Evolutionary conservation across 306 rosid genomes (phyloP).

Genomic region (Fragaria nilgerrensis): DNA sequence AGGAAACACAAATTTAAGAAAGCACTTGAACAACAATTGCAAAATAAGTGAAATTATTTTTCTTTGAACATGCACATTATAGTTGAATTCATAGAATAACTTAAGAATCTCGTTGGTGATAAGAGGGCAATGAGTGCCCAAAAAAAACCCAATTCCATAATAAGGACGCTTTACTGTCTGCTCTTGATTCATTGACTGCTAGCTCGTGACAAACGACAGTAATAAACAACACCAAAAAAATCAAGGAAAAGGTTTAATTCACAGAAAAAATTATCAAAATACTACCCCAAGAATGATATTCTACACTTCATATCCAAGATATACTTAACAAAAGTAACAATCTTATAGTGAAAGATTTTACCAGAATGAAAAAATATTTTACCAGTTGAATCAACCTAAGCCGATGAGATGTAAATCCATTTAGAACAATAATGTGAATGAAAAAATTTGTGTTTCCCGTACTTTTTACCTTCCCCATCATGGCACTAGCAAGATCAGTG

Average conservation of each 20-base stretch:
- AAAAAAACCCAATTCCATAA: no score
- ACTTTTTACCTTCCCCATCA: no score
- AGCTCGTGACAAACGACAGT: no score
- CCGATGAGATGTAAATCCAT: slow-evolving; percentile 81
- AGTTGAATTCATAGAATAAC: not conserved
- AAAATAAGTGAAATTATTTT: not conserved
- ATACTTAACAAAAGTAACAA: not conserved
- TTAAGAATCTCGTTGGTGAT: no score
- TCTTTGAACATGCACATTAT: not conserved
- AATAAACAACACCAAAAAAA: no score
- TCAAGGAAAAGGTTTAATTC: not conserved
- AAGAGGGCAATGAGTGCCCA: no score
- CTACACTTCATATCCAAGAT: slow-evolving; percentile 3
- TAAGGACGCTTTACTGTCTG: no score
- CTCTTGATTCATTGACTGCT: no score
- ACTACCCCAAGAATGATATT: not conserved
- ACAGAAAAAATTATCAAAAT: not conserved
- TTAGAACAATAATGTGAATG: slow-evolving; percentile 19
- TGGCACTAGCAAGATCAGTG: not conserved
- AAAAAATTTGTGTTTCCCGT: no score
- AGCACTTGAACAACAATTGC: not conserved
- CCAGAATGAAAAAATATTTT: slow-evolving; percentile 19
- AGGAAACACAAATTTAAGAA: not conserved
- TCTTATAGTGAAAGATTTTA: slow-evolving; percentile 14
- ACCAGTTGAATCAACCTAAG: slow-evolving; percentile 80